Conservation (phyloP, 2,329 filamentous ascomycete species). For the Fusarium verrucosum region DNA sequence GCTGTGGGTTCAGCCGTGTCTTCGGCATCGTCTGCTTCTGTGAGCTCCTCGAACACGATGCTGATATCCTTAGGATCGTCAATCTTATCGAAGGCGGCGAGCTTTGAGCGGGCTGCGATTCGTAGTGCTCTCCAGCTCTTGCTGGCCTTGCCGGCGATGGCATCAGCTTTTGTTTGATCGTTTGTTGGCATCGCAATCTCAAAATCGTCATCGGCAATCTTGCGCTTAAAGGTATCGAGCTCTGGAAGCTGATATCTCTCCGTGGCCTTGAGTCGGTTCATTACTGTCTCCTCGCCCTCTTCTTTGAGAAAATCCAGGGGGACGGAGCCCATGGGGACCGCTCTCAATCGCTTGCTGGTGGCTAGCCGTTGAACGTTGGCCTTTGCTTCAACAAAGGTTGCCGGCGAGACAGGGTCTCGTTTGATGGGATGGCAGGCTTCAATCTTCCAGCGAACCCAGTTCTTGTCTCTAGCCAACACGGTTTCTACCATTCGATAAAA, state of each 20-base stretch:
- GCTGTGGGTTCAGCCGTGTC: conserved; percentile 49
- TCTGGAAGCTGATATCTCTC: conserved; percentile 74
- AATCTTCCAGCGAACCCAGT: conserved; percentile 99
- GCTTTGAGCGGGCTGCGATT: conserved; percentile 76
- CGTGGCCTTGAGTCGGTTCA: conserved; percentile 74
- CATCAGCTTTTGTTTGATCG: conserved; percentile 63
- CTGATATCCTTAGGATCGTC: conserved; percentile 80
- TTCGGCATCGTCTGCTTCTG: conserved; percentile 51
- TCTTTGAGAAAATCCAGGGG: conserved; percentile 82
- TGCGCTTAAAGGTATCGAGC: conserved; percentile 74
- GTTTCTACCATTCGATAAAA: conserved; percentile 98
- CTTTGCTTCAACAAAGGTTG: conserved; percentile 76
- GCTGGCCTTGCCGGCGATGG: conserved; percentile 79
- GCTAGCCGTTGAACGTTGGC: conserved; percentile 71
- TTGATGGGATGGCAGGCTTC: conserved; percentile 92
- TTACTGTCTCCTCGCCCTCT: conserved; percentile 64
- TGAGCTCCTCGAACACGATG: conserved; percentile 62
- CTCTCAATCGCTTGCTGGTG: conserved; percentile 74
- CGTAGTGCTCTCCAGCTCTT: conserved; percentile 91
- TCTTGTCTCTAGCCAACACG: conserved; percentile 93
- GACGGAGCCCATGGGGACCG: conserved; percentile 75
- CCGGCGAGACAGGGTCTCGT: conserved; percentile 73
- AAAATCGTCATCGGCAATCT: conserved; percentile 82
- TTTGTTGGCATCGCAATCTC: conserved; percentile 84
- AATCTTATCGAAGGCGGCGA: conserved; percentile 85